These are phyloP conservation scores for Boletus rubroflammeus DNA, from an alignment of 768 basidiomycete species.

Conservation along the genomic window DNA sequence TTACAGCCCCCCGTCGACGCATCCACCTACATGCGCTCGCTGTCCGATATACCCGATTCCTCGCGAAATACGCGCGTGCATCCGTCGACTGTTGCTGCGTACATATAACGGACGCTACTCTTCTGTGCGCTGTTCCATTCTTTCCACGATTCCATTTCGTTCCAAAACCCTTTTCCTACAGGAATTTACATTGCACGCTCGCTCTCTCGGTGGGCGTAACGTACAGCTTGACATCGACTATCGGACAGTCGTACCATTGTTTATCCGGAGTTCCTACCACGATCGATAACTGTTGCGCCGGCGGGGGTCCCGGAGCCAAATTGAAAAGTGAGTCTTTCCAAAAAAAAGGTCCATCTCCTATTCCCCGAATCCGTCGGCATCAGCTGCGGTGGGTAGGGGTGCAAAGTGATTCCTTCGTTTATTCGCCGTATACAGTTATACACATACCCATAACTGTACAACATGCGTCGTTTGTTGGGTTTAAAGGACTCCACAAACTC, in stretches of 20 bases:
- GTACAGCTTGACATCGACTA: slow-evolving; percentile 1
- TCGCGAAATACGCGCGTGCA: slow-evolving; percentile 13
- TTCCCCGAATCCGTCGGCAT: slow-evolving; percentile 9
- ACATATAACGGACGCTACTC: slow-evolving; percentile 22
- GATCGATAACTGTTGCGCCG: slow-evolving; percentile 6
- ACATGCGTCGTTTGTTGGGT: slow-evolving; percentile 32
- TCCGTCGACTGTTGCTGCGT: slow-evolving; percentile 6
- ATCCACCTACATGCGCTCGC: slow-evolving; percentile 8
- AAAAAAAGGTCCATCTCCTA: not conserved
- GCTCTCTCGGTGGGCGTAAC: slow-evolving; percentile 1
- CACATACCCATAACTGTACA: slow-evolving; percentile 8
- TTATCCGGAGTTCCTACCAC: not conserved
- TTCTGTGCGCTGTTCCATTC: slow-evolving; percentile 9
- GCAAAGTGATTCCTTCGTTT: slow-evolving; percentile 8
- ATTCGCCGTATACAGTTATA: slow-evolving; percentile 15
- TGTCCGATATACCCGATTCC: slow-evolving; percentile 11
- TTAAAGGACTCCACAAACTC: slow-evolving; percentile 23
- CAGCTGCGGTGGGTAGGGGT: slow-evolving; percentile 20
- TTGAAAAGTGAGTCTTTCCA: slow-evolving; percentile 12
- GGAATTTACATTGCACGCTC: not conserved
- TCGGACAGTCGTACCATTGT: not conserved
- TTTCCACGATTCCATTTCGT: slow-evolving; percentile 7
- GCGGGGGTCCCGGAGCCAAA: not conserved
- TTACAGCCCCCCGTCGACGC: slow-evolving; percentile 5
- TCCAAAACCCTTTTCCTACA: not conserved